Conservation (phyloP, 768 basidiomycete genomes). For the Suillus fuscotomentosus region DNA sequence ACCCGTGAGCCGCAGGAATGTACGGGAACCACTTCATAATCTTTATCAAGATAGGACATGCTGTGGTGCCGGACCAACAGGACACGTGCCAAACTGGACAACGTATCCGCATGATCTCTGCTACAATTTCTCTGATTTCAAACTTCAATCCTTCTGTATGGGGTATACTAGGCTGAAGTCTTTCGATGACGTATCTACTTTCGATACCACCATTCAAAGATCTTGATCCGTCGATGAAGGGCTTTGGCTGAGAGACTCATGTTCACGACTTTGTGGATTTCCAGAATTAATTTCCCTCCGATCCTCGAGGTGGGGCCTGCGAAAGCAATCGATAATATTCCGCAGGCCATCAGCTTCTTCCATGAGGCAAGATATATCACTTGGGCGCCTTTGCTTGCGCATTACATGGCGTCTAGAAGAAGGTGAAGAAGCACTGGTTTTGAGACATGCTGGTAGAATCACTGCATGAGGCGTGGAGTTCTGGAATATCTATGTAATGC, state of each 20-base stretch:
- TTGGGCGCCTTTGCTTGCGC: background rate
- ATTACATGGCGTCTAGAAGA: background rate
- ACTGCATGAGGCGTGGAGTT: background rate
- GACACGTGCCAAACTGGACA: background rate
- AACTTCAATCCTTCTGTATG: background rate
- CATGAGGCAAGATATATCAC: background rate
- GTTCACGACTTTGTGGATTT: background rate
- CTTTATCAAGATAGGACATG: background rate
- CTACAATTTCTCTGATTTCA: background rate
- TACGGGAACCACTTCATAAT: background rate
- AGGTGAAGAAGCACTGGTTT: background rate
- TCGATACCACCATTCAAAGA: background rate
- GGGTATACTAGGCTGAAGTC: background rate
- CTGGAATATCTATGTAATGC: background rate
- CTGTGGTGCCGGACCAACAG: background rate
- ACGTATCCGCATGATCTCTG: background rate
- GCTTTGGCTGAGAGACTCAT: background rate
- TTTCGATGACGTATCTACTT: background rate
- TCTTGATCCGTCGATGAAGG: background rate
- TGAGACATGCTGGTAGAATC: background rate
- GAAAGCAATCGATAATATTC: background rate
- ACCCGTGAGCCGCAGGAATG: background rate
- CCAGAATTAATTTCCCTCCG: no score
- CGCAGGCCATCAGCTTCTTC: background rate
- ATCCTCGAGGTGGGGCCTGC: background rate